Base-by-base conservation (phyloP, 2,329 filamentous ascomycete genomes). In the Fusarium sp. region DNA sequence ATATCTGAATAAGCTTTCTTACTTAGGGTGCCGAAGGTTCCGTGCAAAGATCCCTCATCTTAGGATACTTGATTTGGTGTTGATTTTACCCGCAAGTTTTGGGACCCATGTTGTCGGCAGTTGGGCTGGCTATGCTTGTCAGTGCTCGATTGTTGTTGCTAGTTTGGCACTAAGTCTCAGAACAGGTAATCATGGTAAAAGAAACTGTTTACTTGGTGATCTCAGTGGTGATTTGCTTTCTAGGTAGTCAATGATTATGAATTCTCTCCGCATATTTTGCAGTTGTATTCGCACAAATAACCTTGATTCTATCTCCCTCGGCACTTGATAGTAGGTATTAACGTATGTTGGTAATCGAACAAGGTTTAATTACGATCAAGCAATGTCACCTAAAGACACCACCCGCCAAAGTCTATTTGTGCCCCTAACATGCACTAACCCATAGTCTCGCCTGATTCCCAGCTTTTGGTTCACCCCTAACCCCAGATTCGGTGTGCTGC, bases 191-290 rank as follows among this genome's bases (percentile, higher is more conserved):
- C 7, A 26, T 15, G 31, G 2, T 3, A 28, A 22, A 10, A n/a
- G 11, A 24, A 31, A 7, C 3, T 31, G 2, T 9, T n/a, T 31
- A 10, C 15, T 48, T 13, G 1, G 15, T 18, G 5, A 48, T 18
- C n/a, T 8, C 15, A 24, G 7, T 7, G 5, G 7, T 18, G 1
- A 4, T 13, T 0, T 14, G 15, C 24, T 24, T 1, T 24, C 8
- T 8, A 2, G n/a, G n/a, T n/a, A n/a, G 0, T 33, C 0, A 14
- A 33, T 24, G 1, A 6, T 20, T 33, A 0, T 15, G 12, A 33
- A 28, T 18, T 6, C 2, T 18, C 2, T 7, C 5, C 14, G 15
- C 24, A 39, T 11, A 18, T 26, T 54, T 22, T 22, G 18, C 31
- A 22, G 2, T 26, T 14, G 5, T 2, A n/a, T 38, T 51, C 2